Base-by-base conservation (phyloP, 352 stramenopile species). In the Phytophthora pseudosyringae region DNA sequence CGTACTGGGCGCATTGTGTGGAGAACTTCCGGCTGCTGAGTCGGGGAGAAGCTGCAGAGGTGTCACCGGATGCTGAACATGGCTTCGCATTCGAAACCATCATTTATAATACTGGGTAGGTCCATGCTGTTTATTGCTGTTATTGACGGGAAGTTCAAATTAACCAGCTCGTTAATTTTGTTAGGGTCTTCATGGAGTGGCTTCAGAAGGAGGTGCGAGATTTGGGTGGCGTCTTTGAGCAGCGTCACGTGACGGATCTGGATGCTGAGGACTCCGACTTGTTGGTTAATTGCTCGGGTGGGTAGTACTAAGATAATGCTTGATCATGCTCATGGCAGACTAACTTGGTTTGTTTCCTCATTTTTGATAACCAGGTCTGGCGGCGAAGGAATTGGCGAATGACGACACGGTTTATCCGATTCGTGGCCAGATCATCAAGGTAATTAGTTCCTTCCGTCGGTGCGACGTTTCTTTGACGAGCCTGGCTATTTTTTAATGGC, bases 1-100 rank as follows among this genome's bases (percentile, higher is more conserved):
- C 13, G 45, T 91, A 91, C 59, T 91, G 83, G 83, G 80, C 81
- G 0, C 81, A 89, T 41, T 88, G 75, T 38, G 83, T 87, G 11
- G 64, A 82, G 39, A 69, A 86, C 54, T 90, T 87, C 61, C 75
- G 77, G 3, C 39, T 87, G 16, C 50, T 91, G 11, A 73, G 64
- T 40, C 57, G 28, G 0, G 64, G 76, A 8, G 79, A 91, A 48
- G 80, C 76, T 5, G 39, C 32, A 0, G 40, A 68, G 6, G 71
- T 86, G 44, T 73, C 65, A 5, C 63, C 78, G 0, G 77, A 70
- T 25, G 78, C 78, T 11, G 67, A 67, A 3, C 80, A 90, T 40
- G 83, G 83, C 29, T 84, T 69, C 38, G 54, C 75, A 39, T 88
- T 88, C 50, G 65, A 66, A 40, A 86, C 83, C 13, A 78, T 90